Conservation (phyloP, 306 rosid species). For the Fragaria vesca region DNA sequence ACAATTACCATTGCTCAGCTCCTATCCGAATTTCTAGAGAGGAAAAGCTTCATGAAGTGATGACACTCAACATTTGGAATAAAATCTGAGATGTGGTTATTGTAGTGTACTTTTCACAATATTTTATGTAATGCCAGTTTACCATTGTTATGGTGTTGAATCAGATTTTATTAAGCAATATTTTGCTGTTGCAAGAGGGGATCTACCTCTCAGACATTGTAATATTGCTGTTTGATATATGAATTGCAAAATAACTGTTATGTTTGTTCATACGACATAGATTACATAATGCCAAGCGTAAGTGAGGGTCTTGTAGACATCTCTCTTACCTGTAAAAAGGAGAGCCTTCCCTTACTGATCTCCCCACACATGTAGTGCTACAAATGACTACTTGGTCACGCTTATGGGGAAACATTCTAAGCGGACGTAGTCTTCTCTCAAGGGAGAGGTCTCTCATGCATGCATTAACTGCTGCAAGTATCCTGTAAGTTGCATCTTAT, state of each 20-base stretch:
- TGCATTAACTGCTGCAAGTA: not conserved
- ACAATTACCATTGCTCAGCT: not conserved
- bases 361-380: too few species aligned
- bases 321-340: too few species aligned
- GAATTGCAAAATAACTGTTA: too few species aligned
- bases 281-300: too few species aligned
- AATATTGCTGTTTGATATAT: not conserved
- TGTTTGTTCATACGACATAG: too few species aligned
- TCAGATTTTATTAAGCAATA: not conserved
- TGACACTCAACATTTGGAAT: not conserved
- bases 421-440: too few species aligned
- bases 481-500: too few species aligned
- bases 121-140: not conserved
- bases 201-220: not conserved
- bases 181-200: not conserved
- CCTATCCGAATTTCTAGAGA: not conserved
- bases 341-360: too few species aligned
- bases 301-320: too few species aligned
- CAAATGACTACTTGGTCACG: too few species aligned
- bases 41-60: constrained; percentile 4
- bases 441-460: not conserved
- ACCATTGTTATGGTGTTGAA: not conserved
- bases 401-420: too few species aligned
- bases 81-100: not conserved
- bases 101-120: not conserved